These are phyloP conservation scores for Hibiscus syriacus DNA, from an alignment of 345 rosid species.

Conservation along the genomic window DNA sequence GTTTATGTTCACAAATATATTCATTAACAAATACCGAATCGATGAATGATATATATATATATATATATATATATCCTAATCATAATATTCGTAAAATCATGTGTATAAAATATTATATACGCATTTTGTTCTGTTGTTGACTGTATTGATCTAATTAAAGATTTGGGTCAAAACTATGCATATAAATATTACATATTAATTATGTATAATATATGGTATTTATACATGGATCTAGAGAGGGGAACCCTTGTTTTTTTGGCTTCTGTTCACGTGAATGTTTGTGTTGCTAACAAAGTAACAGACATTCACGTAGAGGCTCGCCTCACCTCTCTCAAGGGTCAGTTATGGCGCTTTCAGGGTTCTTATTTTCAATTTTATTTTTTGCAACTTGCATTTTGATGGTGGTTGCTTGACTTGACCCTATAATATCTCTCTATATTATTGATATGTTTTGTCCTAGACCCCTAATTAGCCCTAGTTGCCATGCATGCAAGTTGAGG, in stretches of 20 bases:
- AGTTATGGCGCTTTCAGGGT: background rate
- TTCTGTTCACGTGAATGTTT: constrained; percentile 15
- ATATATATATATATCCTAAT: no score
- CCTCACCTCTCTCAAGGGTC: background rate
- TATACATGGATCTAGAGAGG: background rate
- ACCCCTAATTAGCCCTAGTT: no score
- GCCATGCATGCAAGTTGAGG: no score
- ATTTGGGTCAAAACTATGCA: background rate
- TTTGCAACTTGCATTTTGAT: background rate
- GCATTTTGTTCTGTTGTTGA: background rate
- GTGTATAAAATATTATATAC: background rate
- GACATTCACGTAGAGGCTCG: constrained; percentile 11
- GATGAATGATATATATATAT: no score
- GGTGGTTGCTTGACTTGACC: background rate
- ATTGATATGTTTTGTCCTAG: no score
- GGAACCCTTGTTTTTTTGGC: background rate
- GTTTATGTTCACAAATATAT: no score
- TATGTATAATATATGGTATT: background rate
- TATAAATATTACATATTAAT: no score
- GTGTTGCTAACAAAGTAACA: constrained; percentile 4
- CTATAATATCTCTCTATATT: no score
- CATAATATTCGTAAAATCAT: background rate
- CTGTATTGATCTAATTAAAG: constrained; percentile 2
- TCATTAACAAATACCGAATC: no score
- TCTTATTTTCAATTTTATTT: background rate